phyloP scores from a whole-genome alignment of 2,329 filamentous ascomycete genomes.

The Aaosphaeria arxii region DNA sequence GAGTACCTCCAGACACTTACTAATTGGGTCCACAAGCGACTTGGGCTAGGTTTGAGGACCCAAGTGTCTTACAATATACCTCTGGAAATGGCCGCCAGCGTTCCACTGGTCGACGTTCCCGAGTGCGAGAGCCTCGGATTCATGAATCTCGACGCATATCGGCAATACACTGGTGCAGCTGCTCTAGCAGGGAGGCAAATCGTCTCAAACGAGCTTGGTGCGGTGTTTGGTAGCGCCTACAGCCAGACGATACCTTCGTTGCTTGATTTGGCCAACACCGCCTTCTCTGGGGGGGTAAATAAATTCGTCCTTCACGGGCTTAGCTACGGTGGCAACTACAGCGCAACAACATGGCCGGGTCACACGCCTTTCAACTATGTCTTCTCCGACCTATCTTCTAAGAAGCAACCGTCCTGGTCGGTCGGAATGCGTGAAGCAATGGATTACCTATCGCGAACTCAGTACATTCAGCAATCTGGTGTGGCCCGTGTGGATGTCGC shows the following conservation, averaged over 20 bases:
- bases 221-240: slow-evolving; percentile 21
- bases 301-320: slow-evolving; percentile 46
- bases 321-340: slow-evolving; percentile 41
- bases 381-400: slow-evolving; percentile 41
- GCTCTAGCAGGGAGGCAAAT: slow-evolving; percentile 27
- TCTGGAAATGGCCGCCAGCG: slow-evolving; percentile 25
- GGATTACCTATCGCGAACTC: slow-evolving; percentile 37
- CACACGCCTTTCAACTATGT: slow-evolving; percentile 44
- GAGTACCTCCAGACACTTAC: slow-evolving; percentile 22
- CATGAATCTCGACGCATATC: slow-evolving; percentile 27
- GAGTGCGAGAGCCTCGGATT: slow-evolving; percentile 36
- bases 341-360: slow-evolving; percentile 52
- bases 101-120: slow-evolving; percentile 28
- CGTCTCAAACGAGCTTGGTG: slow-evolving; percentile 35
- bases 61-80: slow-evolving; percentile 36
- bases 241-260: slow-evolving; percentile 27
- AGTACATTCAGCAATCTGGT: slow-evolving; percentile 40
- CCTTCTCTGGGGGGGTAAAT: slow-evolving; percentile 43
- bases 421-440: slow-evolving; percentile 37
- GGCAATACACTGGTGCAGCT: slow-evolving; percentile 32
- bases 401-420: slow-evolving; percentile 44
- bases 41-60: slow-evolving; percentile 22
- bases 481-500: slow-evolving; percentile 42
- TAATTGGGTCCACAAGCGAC: slow-evolving; percentile 21
- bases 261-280: slow-evolving; percentile 36